Evolutionary conservation across 1,284 basidiomycete genomes (phyloP).

Genomic region (Flammula alnicola): DNA sequence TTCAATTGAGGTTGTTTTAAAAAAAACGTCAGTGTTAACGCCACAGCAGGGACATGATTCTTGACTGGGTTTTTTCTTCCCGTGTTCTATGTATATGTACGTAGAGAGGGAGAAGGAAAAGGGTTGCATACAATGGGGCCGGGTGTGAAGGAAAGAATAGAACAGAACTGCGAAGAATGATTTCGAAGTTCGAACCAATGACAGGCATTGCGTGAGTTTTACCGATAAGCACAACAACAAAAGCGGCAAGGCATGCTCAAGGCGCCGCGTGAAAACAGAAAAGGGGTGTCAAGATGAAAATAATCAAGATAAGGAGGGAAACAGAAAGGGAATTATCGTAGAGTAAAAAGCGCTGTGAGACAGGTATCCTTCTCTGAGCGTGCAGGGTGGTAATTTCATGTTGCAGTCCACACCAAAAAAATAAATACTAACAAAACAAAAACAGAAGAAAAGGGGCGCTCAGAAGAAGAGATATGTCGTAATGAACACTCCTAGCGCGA

Average conservation of each 20-base stretch:
- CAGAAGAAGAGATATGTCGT: constrained; percentile 94
- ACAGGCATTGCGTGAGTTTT: not conserved
- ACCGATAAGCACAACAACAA: not conserved
- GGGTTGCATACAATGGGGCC: too few species aligned
- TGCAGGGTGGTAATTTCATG: constrained; percentile 10
- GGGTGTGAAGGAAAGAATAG: too few species aligned
- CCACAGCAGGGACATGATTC: too few species aligned
- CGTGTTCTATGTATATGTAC: too few species aligned
- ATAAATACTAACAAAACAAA: constrained; percentile 25
- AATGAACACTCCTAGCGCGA: constrained; percentile 87
- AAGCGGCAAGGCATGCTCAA: constrained; percentile 21
- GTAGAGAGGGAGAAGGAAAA: too few species aligned
- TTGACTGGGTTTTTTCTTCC: too few species aligned
- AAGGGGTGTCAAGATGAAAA: constrained; percentile 22
- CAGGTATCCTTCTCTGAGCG: constrained; percentile 1
- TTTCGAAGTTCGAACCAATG: not conserved
- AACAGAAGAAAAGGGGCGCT: constrained; percentile 31
- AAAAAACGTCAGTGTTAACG: too few species aligned
- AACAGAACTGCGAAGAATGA: not conserved
- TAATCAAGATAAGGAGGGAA: constrained; percentile 3
- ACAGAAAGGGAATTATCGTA: constrained; percentile 14
- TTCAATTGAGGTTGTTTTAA: too few species aligned
- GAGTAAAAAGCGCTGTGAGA: not conserved
- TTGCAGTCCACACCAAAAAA: constrained; percentile 18
- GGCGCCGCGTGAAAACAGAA: constrained; percentile 1